Percentiles rank a stretch among this genome's conserved stretches.
These are phyloP conservation scores for Pascua guehoae DNA, from an alignment of 1,284 basidiomycete genomes.

Conservation along the genomic window DNA sequence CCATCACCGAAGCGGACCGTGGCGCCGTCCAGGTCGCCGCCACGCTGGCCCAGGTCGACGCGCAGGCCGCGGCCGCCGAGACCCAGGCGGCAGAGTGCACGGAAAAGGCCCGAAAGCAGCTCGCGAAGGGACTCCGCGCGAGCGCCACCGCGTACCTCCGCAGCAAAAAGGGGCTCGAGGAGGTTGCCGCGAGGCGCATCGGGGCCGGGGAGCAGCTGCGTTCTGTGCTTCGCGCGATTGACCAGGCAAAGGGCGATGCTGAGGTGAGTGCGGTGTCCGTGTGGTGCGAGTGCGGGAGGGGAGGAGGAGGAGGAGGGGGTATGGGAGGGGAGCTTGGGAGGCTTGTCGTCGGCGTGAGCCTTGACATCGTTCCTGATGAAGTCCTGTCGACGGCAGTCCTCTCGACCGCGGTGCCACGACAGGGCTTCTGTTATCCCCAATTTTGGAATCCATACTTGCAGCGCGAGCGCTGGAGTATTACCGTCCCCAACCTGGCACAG, in stretches of 20 bases:
- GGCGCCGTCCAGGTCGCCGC: slow-evolving; percentile 39
- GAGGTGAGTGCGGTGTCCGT: slow-evolving; percentile 57
- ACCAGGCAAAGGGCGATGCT: slow-evolving; percentile 80
- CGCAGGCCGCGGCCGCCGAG: slow-evolving; percentile 52
- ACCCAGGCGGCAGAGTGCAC: slow-evolving; percentile 67
- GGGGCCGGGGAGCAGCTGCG: slow-evolving; percentile 70
- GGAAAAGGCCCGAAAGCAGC: slow-evolving; percentile 60
- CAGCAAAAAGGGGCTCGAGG: slow-evolving; percentile 74
- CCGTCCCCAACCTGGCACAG: background rate
- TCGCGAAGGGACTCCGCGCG: slow-evolving; percentile 66
- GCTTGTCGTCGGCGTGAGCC: too few species aligned
- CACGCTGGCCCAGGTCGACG: slow-evolving; percentile 39
- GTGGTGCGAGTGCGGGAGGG: background rate
- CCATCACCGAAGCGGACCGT: slow-evolving; percentile 45
- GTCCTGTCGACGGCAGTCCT: too few species aligned
- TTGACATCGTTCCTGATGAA: too few species aligned
- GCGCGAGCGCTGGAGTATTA: background rate
- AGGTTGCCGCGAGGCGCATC: slow-evolving; percentile 69
- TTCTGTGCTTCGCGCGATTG: slow-evolving; percentile 72
- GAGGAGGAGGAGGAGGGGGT: too few species aligned
- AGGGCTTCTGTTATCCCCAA: too few species aligned
- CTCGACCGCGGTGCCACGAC: too few species aligned
- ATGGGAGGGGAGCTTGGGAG: too few species aligned
- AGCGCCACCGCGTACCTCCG: slow-evolving; percentile 72
- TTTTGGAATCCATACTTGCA: too few species aligned